A percentile compares a stretch with the other conserved stretches of the same genome.
Conservation (phyloP, 306 rosid genomes). For the Dalbergia cochinchinensis region DNA sequence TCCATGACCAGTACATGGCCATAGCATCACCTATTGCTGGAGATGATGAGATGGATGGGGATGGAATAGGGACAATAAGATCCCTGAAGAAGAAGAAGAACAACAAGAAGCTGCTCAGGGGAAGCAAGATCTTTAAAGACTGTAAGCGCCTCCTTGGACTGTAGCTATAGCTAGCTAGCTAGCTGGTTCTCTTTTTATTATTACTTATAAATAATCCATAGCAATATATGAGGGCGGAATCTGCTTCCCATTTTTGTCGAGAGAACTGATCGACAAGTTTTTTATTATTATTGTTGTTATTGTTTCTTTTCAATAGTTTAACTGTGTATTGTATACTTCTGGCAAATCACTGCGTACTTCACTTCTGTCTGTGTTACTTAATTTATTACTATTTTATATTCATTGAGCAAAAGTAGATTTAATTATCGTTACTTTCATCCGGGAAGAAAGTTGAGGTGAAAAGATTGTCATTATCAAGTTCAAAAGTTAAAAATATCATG, state of each 20-base stretch:
- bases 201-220: neutral
- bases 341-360: neutral
- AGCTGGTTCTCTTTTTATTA: too few relatives aligned
- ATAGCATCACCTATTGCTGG: conserved; percentile 43
- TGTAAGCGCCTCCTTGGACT: conserved; percentile 78
- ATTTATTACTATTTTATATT: neutral
- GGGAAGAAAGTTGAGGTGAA: neutral
- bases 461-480: neutral
- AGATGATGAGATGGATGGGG: neutral
- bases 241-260: neutral
- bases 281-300: too few relatives aligned
- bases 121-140: conserved; percentile 70
- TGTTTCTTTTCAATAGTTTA: neutral
- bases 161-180: neutral
- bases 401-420: neutral
- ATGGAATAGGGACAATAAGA: conserved; percentile 9
- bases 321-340: neutral
- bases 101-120: neutral
- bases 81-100: conserved; percentile 35
- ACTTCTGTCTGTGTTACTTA: too few relatives aligned
- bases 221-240: too few relatives aligned
- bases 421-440: neutral
- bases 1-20: conserved; percentile 67
- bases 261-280: neutral
- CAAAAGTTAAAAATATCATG: neutral